phyloP scores from a whole-genome alignment of 257 asterid genomes.

The Datura wrightii region DNA sequence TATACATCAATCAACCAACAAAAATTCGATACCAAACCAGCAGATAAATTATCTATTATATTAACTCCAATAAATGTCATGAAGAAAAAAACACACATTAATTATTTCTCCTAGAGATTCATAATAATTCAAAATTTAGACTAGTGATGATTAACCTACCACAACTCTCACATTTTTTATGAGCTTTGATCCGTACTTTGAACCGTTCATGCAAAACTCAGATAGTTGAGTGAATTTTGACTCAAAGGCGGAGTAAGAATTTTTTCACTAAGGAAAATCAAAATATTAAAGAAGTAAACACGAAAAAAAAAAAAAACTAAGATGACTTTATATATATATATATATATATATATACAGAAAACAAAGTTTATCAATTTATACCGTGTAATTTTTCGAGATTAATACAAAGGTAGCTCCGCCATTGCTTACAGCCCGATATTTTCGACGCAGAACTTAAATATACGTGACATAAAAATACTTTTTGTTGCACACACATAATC shows the following conservation, averaged over 20 bases:
- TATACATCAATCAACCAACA: not conserved
- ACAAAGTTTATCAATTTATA: not conserved
- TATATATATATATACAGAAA: too few species aligned
- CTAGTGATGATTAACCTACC: not conserved
- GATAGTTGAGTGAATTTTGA: too few species aligned
- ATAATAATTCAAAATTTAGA: not conserved
- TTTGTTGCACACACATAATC: not conserved
- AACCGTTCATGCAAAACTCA: too few species aligned
- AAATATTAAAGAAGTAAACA: too few species aligned
- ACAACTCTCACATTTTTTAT: not conserved
- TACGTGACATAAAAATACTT: not conserved
- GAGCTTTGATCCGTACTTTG: too few species aligned
- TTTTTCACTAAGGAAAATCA: too few species aligned
- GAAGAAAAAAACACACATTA: not conserved
- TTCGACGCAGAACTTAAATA: not conserved
- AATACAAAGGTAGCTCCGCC: not conserved
- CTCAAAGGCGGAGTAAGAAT: not conserved
- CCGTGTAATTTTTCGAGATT: rapidly evolving
- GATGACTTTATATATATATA: too few species aligned
- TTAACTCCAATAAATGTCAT: not conserved
- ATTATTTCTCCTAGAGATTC: not conserved
- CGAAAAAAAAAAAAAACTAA: too few species aligned
- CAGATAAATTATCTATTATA: not conserved
- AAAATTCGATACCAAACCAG: not conserved
- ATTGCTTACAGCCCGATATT: not conserved